A percentile compares a stretch with the other conserved stretches of the same genome.
These are phyloP conservation scores for Salix dunnii DNA, from an alignment of 345 rosid genomes.

Conservation along the genomic window DNA sequence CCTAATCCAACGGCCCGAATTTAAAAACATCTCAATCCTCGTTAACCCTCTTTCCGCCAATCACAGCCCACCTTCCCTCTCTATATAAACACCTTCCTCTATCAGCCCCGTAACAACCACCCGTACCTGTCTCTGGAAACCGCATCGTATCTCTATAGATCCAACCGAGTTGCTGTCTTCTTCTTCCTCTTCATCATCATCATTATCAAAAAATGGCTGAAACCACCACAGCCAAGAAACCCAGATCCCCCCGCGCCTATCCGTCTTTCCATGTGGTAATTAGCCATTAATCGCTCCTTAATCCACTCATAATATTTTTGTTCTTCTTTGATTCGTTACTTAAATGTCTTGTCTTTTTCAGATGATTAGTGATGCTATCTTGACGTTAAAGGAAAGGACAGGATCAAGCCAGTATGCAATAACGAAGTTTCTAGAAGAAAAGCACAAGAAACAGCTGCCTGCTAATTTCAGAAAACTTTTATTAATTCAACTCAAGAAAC, in stretches of 20 bases:
- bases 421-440: slow-evolving; percentile 23
- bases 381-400: slow-evolving; percentile 22
- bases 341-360: neutral
- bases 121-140: no score
- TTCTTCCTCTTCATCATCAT: neutral
- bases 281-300: no score
- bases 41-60: slow-evolving; percentile 20
- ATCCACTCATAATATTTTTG: neutral
- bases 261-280: slow-evolving; percentile 21
- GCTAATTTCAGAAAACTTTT: slow-evolving; percentile 21
- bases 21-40: slow-evolving; percentile 23
- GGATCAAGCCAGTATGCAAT: slow-evolving; percentile 34
- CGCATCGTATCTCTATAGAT: neutral
- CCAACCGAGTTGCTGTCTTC: neutral
- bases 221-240: slow-evolving; percentile 6
- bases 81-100: slow-evolving; percentile 13
- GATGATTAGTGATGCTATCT: slow-evolving; percentile 29
- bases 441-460: slow-evolving; percentile 18
- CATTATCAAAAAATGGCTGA: neutral
- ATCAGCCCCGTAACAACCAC: no score
- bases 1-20: slow-evolving; percentile 17
- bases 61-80: slow-evolving; percentile 15
- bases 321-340: neutral
- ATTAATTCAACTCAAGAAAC: slow-evolving; percentile 13
- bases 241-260: slow-evolving; percentile 17